Percentiles rank a stretch among this genome's conserved stretches.
phyloP scores from a whole-genome alignment of 2,329 filamentous ascomycete genomes.

The Hymenoscyphus repandus region DNA sequence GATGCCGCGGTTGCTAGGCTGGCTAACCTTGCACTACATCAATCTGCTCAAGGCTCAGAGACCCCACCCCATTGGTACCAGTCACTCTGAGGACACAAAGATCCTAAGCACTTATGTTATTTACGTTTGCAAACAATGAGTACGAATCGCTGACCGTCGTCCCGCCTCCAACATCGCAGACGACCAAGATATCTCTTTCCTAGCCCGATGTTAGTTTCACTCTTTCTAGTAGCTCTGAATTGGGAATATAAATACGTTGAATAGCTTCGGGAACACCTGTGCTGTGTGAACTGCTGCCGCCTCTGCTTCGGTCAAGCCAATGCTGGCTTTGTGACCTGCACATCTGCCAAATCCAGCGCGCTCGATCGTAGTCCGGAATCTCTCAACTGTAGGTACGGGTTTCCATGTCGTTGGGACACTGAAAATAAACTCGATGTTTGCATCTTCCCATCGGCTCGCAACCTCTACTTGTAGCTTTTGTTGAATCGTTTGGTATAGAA shows the following conservation, averaged over 20 bases:
- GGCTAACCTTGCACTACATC: conserved; percentile 16
- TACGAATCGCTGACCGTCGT: conserved; percentile 28
- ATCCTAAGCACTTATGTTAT: conserved; percentile 29
- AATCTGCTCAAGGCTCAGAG: conserved; percentile 23
- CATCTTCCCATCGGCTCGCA: conserved; percentile 21
- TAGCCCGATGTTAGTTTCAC: neutral
- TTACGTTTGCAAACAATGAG: neutral
- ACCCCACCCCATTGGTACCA: conserved; percentile 22
- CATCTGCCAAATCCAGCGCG: conserved; percentile 28
- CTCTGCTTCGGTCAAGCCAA: conserved; percentile 48
- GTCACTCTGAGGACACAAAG: conserved; percentile 34
- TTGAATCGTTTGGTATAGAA: conserved; percentile 31
- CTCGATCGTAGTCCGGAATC: conserved; percentile 29
- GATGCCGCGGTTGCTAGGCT: no score
- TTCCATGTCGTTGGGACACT: conserved; percentile 40
- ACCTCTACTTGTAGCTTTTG: conserved; percentile 23
- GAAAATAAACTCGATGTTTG: conserved; percentile 36
- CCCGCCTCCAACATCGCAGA: conserved; percentile 47
- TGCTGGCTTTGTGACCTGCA: conserved; percentile 34
- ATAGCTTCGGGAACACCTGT: conserved; percentile 27
- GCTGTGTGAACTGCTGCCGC: conserved; percentile 47
- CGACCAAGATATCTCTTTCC: conserved; percentile 37
- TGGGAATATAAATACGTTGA: conserved; percentile 3
- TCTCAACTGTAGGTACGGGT: conserved; percentile 32
- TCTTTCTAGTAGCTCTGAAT: no score